Conservation (phyloP, 2,329 filamentous ascomycete species). For the Epichloe aotearoae region DNA sequence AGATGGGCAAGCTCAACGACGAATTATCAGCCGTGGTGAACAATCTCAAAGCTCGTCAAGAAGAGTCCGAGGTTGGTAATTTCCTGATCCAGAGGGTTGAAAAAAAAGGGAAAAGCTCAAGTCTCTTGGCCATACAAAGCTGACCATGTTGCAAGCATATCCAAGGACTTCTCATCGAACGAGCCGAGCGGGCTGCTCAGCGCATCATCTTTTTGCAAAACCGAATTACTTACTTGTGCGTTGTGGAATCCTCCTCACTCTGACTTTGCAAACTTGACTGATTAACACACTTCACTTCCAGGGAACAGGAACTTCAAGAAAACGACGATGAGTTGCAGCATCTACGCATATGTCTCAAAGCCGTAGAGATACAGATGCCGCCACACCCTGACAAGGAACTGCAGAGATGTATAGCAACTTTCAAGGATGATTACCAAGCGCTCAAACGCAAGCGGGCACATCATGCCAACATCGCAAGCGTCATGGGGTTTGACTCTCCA, state of each 20-base stretch:
- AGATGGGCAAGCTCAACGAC: constrained; percentile 30
- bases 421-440: constrained; percentile 44
- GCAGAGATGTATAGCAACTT: constrained; percentile 43
- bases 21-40: constrained; percentile 36
- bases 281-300: constrained; percentile 14
- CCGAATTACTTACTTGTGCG: constrained; percentile 44
- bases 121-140: neutral
- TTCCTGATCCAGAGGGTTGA: neutral
- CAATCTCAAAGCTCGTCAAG: constrained; percentile 40
- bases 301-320: constrained; percentile 41
- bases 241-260: neutral
- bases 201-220: constrained; percentile 48
- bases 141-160: constrained; percentile 35
- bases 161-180: constrained; percentile 44
- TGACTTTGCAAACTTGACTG: neutral
- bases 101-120: neutral
- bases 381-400: constrained; percentile 41
- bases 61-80: constrained; percentile 42
- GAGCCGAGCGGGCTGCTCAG: constrained; percentile 43
- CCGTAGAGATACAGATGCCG: constrained; percentile 46
- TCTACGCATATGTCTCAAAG: constrained; percentile 48
- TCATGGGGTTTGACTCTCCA: constrained; percentile 15
- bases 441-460: constrained; percentile 33
- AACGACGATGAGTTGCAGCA: constrained; percentile 48
- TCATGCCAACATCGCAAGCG: constrained; percentile 17